Percentiles rank a stretch among this genome's conserved stretches.
Conservation (phyloP, 192 early-diverging fungal genomes). For the Geranomyces michiganensis region DNA sequence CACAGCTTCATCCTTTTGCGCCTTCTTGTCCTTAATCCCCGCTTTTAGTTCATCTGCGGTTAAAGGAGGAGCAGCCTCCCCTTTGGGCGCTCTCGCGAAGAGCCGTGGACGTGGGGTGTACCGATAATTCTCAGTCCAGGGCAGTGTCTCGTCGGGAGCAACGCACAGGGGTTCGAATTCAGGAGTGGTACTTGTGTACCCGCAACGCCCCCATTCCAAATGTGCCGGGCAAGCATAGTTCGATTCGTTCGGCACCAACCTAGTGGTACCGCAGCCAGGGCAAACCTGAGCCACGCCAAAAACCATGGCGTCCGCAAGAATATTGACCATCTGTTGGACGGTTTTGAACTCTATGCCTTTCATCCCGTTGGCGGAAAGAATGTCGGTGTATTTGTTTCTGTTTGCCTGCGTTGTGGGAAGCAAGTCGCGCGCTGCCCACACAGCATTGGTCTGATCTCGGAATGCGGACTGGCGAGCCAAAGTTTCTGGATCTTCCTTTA, state of each 20-base stretch:
- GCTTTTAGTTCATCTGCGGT: neutral
- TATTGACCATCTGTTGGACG: neutral
- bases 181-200: constrained; percentile 8
- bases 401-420: neutral
- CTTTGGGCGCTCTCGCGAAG: neutral
- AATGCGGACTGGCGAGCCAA: neutral
- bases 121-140: constrained; percentile 8
- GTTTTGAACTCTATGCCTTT: neutral
- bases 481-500: neutral
- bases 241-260: constrained; percentile 8
- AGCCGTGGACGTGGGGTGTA: constrained; percentile 2
- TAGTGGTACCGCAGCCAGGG: constrained; percentile 11
- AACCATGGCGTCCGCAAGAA: constrained; percentile 22
- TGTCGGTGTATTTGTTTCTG: neutral
- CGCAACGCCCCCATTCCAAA: constrained; percentile 23
- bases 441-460: constrained; percentile 21
- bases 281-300: constrained; percentile 29
- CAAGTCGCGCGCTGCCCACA: constrained; percentile 24
- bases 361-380: constrained; percentile 12
- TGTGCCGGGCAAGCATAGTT: constrained; percentile 18
- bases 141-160: neutral
- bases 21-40: neutral
- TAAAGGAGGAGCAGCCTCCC: neutral
- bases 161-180: neutral
- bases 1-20: neutral